Percentiles rank a stretch among this genome's conserved stretches.
Conservation (phyloP, 441 rosid species). For the Pelargonium myrrhifolium region DNA sequence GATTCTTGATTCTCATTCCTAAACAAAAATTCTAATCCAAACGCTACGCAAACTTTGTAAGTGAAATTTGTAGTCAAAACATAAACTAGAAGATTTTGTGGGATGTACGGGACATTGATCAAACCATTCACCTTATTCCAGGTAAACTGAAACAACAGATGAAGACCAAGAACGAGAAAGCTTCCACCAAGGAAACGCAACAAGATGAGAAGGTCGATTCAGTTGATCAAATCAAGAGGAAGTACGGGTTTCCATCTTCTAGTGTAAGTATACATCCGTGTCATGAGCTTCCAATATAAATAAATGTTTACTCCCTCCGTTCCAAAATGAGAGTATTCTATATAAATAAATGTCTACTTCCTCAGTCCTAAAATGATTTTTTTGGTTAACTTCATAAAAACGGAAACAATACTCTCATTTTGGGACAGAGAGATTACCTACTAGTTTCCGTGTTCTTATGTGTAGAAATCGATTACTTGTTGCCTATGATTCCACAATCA, state of each 20-base stretch:
- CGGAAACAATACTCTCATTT: too few species aligned
- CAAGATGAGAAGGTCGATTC: constrained; percentile 43
- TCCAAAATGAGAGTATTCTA: too few species aligned
- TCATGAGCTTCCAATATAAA: background rate
- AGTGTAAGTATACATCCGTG: constrained; percentile 37
- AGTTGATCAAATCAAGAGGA: constrained; percentile 83
- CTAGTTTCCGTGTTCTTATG: too few species aligned
- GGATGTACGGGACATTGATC: background rate
- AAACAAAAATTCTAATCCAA: too few species aligned
- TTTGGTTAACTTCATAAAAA: too few species aligned
- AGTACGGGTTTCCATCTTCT: constrained; percentile 63
- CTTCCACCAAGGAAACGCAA: constrained; percentile 39
- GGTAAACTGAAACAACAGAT: constrained; percentile 63
- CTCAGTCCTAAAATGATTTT: too few species aligned
- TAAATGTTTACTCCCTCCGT: too few species aligned
- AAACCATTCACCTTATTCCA: constrained; percentile 18
- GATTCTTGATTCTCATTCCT: too few species aligned
- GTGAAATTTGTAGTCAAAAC: background rate
- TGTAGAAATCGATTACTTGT: too few species aligned
- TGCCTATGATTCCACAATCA: too few species aligned
- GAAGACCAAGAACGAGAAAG: constrained; percentile 62
- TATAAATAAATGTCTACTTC: too few species aligned
- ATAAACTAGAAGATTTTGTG: background rate
- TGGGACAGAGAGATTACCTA: too few species aligned
- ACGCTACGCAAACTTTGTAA: background rate